Evolutionary conservation across 768 basidiomycete species (phyloP).

Genomic region (Xerocomellus dryophilus): DNA sequence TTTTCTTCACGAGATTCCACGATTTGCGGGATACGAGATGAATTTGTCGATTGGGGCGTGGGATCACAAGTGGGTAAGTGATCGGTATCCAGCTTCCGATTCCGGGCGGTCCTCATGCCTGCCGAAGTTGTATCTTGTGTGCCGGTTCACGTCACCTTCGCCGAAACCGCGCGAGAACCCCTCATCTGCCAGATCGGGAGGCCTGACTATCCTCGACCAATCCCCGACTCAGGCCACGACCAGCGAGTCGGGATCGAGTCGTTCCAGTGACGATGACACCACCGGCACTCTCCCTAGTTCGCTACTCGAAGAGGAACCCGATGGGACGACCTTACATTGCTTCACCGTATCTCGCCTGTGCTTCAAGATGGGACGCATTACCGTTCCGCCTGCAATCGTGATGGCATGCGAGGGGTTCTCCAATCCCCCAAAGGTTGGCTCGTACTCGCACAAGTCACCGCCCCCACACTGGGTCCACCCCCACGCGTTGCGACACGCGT

Average conservation of each 20-base stretch:
- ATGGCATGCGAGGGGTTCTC: conserved; percentile 56
- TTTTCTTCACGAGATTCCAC: conserved; percentile 19
- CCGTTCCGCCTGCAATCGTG: conserved; percentile 63
- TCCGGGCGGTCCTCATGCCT: not conserved
- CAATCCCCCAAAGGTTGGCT: conserved; percentile 13
- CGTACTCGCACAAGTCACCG: conserved; percentile 7
- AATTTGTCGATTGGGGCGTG: conserved; percentile 14
- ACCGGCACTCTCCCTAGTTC: not conserved
- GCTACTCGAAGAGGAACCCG: conserved; percentile 8
- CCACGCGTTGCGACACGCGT: conserved; percentile 2
- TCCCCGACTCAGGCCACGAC: not conserved
- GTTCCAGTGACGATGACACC: not conserved
- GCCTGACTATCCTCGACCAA: not conserved
- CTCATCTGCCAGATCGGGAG: not conserved
- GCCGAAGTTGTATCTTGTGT: conserved; percentile 15
- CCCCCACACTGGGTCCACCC: conserved; percentile 16
- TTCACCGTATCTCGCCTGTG: conserved; percentile 58
- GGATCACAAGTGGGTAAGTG: conserved; percentile 19
- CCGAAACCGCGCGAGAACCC: not conserved
- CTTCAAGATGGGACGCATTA: conserved; percentile 69
- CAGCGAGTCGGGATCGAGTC: not conserved
- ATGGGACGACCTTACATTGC: conserved; percentile 55
- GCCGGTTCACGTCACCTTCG: conserved; percentile 9
- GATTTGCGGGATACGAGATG: conserved; percentile 14
- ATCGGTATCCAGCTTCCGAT: not conserved